Evolutionary conservation across 805 yeast genomes (phyloP), one percentile per base, ranked within the genome.

Genomic region (Soucietia sequanensis): DNA sequence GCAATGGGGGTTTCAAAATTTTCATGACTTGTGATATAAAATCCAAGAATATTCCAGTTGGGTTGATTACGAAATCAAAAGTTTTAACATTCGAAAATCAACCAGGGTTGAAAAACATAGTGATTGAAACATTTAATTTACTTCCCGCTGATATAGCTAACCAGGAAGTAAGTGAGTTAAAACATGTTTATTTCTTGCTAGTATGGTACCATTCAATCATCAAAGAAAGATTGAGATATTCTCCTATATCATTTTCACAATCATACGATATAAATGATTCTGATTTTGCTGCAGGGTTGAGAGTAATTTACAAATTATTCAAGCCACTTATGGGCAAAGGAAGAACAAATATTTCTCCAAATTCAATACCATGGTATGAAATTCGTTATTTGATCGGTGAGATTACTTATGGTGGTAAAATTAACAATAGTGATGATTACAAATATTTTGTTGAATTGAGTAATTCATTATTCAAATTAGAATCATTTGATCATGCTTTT

Each of bases 121-220:
- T 85, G 50, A 36, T 34, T 5, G 76, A 70, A 27, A 52, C 68
- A 2, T 60, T 64, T 41, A 46, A 48, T 4, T 43, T 54, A 35
- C 32, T 41, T 45, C 41, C 36, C 19, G 35, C 15, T 36, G 52
- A 50, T 5, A 26, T 44, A 19, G 22, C 42, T 11, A 39, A 40
- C 14, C 34, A 43, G 18, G 27, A 40, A 6, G 76, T 79, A 0
- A 53, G 60, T 4, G 81, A 78, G 38, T 59, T 70, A 24, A 54
- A 58, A 2, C 70, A 75, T 33, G 46, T 82, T 3, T 68, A 61
- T 39, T 77, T 81, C 44, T 54, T 82, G 18, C 44, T 84, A 4
- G 67, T 78, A 0, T 86, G 95, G 95, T 72, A 74, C 42, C 95
- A 86, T 50, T 70, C 84, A 0, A 50, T 83, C 1, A 50, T 87